phyloP scores from a whole-genome alignment of 768 basidiomycete genomes.

The Cubamyces lactineus region DNA sequence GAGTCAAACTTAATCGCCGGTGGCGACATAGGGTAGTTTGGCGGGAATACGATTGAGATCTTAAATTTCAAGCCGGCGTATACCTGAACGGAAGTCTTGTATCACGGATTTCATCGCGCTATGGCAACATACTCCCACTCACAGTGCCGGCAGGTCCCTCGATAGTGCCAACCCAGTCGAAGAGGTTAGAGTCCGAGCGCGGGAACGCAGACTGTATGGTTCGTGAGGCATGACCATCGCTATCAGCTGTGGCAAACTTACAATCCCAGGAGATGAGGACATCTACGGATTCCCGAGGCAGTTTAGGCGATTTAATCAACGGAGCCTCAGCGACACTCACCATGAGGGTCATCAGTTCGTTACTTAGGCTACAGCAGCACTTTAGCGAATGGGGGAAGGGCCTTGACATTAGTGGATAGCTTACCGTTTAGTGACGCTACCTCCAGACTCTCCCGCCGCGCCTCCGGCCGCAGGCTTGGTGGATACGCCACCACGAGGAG shows the following conservation, averaged over 20 bases:
- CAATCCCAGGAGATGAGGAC: constrained; percentile 88
- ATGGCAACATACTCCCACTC: constrained; percentile 31
- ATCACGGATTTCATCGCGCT: constrained; percentile 7
- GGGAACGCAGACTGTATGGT: constrained; percentile 80
- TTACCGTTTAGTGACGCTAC: constrained; percentile 86
- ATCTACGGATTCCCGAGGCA: constrained; percentile 51
- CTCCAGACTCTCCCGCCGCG: constrained; percentile 58
- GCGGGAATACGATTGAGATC: constrained; percentile 82
- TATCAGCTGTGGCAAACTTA: constrained; percentile 42
- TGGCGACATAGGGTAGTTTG: constrained; percentile 87
- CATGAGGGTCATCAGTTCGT: constrained; percentile 89
- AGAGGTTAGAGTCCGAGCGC: constrained; percentile 82
- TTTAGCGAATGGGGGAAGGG: constrained; percentile 11
- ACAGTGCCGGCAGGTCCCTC: constrained; percentile 81
- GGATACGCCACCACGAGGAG: constrained; percentile 49
- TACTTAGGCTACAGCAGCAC: constrained; percentile 59
- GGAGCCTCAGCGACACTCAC: constrained; percentile 44
- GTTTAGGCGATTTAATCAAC: not conserved
- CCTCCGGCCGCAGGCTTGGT: constrained; percentile 61
- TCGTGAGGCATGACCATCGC: not conserved
- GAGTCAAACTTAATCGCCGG: constrained; percentile 88
- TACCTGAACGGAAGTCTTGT: constrained; percentile 47
- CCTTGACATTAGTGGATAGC: constrained; percentile 16
- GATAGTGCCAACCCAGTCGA: constrained; percentile 90
- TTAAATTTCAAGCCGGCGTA: constrained; percentile 82